These are phyloP conservation scores for Pseudogymnoascus sp. DNA, from an alignment of 2,329 filamentous ascomycete genomes.

Conservation along the genomic window DNA sequence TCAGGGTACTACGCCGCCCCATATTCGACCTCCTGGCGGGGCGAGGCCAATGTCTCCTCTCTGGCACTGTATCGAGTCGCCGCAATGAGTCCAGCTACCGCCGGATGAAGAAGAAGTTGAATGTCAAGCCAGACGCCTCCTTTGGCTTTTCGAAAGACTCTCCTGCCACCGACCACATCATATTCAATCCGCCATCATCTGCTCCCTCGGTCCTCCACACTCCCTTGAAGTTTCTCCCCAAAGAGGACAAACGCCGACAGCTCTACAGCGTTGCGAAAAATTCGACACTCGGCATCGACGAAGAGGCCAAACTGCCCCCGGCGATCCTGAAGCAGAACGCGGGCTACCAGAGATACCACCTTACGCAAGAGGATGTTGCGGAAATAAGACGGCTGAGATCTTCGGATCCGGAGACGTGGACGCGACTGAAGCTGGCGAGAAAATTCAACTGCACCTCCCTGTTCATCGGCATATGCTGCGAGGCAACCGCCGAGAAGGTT, in stretches of 20 bases:
- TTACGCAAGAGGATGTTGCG: constrained; percentile 46
- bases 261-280: constrained; percentile 20
- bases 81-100: constrained; percentile 28
- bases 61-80: constrained; percentile 21
- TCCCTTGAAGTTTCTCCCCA: constrained; percentile 58
- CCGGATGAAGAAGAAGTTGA: constrained; percentile 30
- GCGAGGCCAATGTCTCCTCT: constrained; percentile 21
- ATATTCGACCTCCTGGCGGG: constrained; percentile 20
- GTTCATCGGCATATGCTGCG: constrained; percentile 52
- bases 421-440: constrained; percentile 42
- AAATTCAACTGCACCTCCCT: constrained; percentile 48
- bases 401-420: constrained; percentile 48
- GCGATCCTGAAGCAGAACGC: constrained; percentile 15
- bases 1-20: constrained; percentile 24
- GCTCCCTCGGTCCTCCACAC: constrained; percentile 53
- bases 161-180: constrained; percentile 37
- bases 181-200: constrained; percentile 50
- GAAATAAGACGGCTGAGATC: constrained; percentile 51
- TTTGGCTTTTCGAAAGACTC: constrained; percentile 37
- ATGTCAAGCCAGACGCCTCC: constrained; percentile 52
- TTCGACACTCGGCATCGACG: constrained; percentile 12
- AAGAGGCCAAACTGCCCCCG: constrained; percentile 21
- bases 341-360: constrained; percentile 35
- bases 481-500: constrained; percentile 41
- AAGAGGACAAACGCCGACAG: constrained; percentile 28